phyloP scores from a whole-genome alignment of 306 rosid genomes.

The Corylus avellana region DNA sequence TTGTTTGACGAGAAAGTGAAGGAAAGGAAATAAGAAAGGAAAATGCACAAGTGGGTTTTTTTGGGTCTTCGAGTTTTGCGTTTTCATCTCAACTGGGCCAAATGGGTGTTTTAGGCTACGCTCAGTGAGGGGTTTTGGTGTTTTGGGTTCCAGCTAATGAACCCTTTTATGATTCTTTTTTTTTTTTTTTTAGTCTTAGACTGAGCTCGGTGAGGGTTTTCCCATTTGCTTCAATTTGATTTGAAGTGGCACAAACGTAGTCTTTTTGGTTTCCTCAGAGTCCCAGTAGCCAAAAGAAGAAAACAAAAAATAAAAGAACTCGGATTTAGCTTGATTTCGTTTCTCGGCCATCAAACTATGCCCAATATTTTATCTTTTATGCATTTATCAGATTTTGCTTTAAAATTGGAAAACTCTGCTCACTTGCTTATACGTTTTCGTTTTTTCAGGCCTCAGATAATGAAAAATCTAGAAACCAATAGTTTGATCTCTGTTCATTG shows the following conservation, averaged over 20 bases:
- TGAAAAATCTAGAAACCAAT: not conserved
- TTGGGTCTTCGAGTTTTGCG: not conserved
- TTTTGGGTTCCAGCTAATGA: not conserved
- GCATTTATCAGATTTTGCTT: not conserved
- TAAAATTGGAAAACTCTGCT: not conserved
- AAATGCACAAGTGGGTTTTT: not conserved
- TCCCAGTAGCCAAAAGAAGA: not conserved
- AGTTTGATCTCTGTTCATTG: not conserved
- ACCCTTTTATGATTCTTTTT: not conserved
- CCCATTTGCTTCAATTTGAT: not conserved
- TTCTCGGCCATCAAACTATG: not conserved
- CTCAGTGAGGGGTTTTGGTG: not conserved
- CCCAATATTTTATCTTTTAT: not conserved
- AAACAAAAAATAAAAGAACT: not conserved
- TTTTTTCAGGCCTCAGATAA: not conserved
- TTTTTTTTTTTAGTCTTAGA: too few species aligned
- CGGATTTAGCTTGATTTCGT: not conserved
- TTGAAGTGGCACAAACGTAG: not conserved
- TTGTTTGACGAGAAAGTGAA: constrained; percentile 17
- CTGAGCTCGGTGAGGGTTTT: not conserved
- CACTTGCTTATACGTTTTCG: not conserved
- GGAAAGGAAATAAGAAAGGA: not conserved
- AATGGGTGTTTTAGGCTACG: not conserved
- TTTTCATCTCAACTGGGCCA: not conserved
- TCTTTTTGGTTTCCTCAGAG: not conserved